These are phyloP conservation scores for Saccharomycopsis sp. DNA, from an alignment of 805 yeast genomes.

Conservation along the genomic window DNA sequence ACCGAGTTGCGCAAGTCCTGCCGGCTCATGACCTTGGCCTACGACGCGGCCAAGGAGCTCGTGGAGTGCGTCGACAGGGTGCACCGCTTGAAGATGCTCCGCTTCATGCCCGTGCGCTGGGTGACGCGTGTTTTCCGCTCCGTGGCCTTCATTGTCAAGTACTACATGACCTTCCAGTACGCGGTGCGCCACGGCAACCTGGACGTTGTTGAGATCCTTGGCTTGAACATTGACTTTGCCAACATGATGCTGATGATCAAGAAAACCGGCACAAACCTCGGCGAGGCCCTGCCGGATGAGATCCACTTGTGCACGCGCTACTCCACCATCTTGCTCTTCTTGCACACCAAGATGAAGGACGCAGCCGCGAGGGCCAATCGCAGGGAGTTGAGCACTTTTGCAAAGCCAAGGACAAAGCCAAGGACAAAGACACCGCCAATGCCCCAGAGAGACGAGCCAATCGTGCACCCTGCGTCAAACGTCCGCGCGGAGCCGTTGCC, in stretches of 20 bases:
- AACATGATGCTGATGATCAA: conserved; percentile 57
- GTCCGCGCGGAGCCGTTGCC: too few relatives aligned
- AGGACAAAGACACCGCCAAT: conserved; percentile 1
- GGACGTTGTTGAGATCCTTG: conserved; percentile 59
- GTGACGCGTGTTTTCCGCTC: conserved; percentile 77
- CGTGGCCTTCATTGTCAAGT: conserved; percentile 83
- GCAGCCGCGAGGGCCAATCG: neutral
- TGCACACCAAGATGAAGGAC: conserved; percentile 23
- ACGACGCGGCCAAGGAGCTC: conserved; percentile 74
- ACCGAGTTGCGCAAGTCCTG: conserved; percentile 69
- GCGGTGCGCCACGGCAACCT: conserved; percentile 30
- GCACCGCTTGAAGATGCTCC: conserved; percentile 51
- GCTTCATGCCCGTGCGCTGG: conserved; percentile 91
- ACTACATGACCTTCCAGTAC: conserved; percentile 48
- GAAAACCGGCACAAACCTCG: conserved; percentile 59
- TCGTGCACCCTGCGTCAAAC: too few relatives aligned
- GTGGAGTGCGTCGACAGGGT: conserved; percentile 62
- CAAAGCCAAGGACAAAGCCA: neutral
- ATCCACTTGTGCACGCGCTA: conserved; percentile 75
- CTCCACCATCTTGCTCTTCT: conserved; percentile 64
- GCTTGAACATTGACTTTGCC: neutral
- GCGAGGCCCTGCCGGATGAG: conserved; percentile 86
- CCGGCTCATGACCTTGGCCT: conserved; percentile 72
- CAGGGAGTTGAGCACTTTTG: conserved; percentile 1
- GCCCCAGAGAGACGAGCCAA: too few relatives aligned